Base-by-base conservation (phyloP, 305 asterid species). In the Rubia tinctorum region DNA sequence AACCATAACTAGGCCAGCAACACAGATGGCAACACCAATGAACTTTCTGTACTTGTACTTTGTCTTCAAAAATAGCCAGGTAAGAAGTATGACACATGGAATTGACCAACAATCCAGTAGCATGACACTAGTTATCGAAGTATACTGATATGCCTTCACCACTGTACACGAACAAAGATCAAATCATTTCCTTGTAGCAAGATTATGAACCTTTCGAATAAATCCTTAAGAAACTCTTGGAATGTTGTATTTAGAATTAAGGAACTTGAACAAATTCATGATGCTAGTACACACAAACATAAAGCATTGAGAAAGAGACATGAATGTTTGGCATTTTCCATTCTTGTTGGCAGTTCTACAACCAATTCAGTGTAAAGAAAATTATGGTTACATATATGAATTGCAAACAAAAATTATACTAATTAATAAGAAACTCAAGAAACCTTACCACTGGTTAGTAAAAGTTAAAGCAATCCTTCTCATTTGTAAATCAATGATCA, bases 101-200 rank as follows among this genome's bases (percentile, higher is more conserved):
- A 92, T 95, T 58, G 99, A 73, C 99, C 99, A 95, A 80, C 99
- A 95, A 84, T 92, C 98, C 81, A 95, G 90, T 79, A 95, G 89
- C 99, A 92, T 95, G 68, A 95, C 92, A 43, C 99, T 95, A 69
- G 98, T 95, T 77, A 95, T 80, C 68, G 99, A 90, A 20, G 99
- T 95, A 79, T 95, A 95, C 84, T 95, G 99, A 79, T 95, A 95
- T 18, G 98, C 91, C 87, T 95, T 95, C 75, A 95, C 99, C 84
- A 95, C 99, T 95, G 89, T 80, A 84, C 37, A 75, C 66, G 68
- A 76, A 79, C 73, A 68, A 45, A 73, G 74, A 68, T 68, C 8
- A 73, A 62, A 56, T 72, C 60, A 79, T 63, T n/a, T 56, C 56
- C 61, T 23, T 20, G 62, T 4, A 23, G 55, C 30, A 10, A 20